Base-by-base conservation (phyloP, 1,284 basidiomycete species). In the Ceratobasidium sp. region DNA sequence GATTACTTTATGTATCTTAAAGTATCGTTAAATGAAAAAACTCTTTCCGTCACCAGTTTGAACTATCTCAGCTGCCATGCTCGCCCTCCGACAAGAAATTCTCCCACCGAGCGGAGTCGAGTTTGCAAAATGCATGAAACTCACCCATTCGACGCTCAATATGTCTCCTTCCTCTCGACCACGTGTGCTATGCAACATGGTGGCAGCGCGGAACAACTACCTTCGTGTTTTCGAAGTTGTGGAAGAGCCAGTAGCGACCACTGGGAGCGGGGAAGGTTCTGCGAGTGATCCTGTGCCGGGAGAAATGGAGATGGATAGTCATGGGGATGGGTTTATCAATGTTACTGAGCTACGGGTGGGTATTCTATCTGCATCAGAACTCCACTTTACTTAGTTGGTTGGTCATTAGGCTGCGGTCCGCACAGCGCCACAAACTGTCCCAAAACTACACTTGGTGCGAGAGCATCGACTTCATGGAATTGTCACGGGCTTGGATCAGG, bases 71-170 rank as follows among this genome's bases (percentile, higher is more conserved):
- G n/a, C n/a, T 31, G 15, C 20, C 20, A 93, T 94, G 91, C 89
- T 93, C 77, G 90, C 91, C 17, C 81, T 94, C 57, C 88, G 89
- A 75, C 89, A 92, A 75, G 90, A 93, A 77, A 84, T 95, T 69
- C 84, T 96, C 29, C 88, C 94, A 15, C 86, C 94, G n/a, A 93
- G 91, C 71, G 93, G 94, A 56, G 87, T 94, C 34, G 90, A 94
- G 75, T 92, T 91, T 79, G 88, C 89, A 2, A 84, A 92, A 43
- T 90, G 87, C 76, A 84, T 96, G 74, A 88, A 86, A 40, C 84
- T 96, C 73, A 90, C 88, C 8, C 87, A 91, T 0, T 88, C 90
- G 32, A 87, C 88, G 13, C 81, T 87, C 70, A 68, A 71, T 45
- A n/a, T n/a, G n/a, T n/a, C n/a, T n/a, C 43, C 67, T 55, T 43